These are phyloP conservation scores for Aspergillus sp. DNA, from an alignment of 2,329 filamentous ascomycete genomes.

Conservation along the genomic window DNA sequence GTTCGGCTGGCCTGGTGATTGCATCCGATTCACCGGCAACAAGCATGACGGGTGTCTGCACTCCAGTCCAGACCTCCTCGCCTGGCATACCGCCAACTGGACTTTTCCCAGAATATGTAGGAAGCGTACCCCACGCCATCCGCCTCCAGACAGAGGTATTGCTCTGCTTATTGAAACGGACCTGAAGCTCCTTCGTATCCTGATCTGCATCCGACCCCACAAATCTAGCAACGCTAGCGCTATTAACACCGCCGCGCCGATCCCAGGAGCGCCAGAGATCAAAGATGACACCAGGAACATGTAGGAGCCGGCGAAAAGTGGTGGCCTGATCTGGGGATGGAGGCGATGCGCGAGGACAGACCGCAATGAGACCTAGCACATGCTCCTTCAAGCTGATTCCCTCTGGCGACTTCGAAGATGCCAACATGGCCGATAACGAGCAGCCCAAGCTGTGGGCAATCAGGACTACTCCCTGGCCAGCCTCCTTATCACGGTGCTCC, in stretches of 20 bases:
- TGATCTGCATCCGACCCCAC: slow-evolving; percentile 36
- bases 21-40: slow-evolving; percentile 68
- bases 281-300: slow-evolving; percentile 59
- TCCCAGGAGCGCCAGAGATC: slow-evolving; percentile 71
- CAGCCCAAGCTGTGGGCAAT: slow-evolving; percentile 89
- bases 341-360: slow-evolving; percentile 67
- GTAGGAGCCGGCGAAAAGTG: slow-evolving; percentile 50
- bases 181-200: slow-evolving; percentile 34
- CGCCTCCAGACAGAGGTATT: slow-evolving; percentile 72
- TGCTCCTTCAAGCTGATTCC: slow-evolving; percentile 48
- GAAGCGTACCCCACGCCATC: slow-evolving; percentile 65
- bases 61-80: slow-evolving; percentile 58
- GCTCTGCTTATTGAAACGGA: slow-evolving; percentile 64
- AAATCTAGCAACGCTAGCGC: slow-evolving; percentile 69
- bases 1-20: slow-evolving; percentile 62
- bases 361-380: slow-evolving; percentile 66
- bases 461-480: slow-evolving; percentile 63
- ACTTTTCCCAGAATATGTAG: slow-evolving; percentile 41
- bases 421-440: slow-evolving; percentile 63
- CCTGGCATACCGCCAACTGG: slow-evolving; percentile 59
- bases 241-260: slow-evolving; percentile 65
- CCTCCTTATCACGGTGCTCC: slow-evolving; percentile 56
- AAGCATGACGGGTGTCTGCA: slow-evolving; percentile 66
- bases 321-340: slow-evolving; percentile 45
- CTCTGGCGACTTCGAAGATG: slow-evolving; percentile 49